Base-by-base conservation (phyloP, 2,329 filamentous ascomycete genomes). In the Ophiostoma triangulosporum region DNA sequence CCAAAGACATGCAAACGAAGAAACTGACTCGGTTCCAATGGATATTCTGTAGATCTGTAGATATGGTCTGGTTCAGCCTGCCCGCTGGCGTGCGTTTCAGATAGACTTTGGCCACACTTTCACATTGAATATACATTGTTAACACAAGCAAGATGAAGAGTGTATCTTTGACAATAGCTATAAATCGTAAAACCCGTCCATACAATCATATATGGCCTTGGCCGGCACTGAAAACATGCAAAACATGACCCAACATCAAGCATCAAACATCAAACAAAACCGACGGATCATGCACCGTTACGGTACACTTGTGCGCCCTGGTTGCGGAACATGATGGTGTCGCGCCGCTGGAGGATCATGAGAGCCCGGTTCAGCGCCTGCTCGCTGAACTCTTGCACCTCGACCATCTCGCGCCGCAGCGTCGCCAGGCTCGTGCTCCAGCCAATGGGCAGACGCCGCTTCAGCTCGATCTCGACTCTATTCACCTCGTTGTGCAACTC, bases 351-450 rank as follows among this genome's bases (percentile, higher is more conserved):
- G 69, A 98, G 69, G 15, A 97, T 79, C 71, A 91, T 82, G 61
- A 98, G 67, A 0, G 91, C 88, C 61, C 91, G 74, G 60, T 90
- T 90, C 29, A 98, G 74, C 15, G 83, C 83, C 65, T 88, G 84
- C 68, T 97, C 93, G 58, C 80, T 88, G 68, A 91, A 97, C 0
- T 88, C 88, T 67, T 90, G 88, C 14, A 85, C 84, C 63, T 95
- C 89, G 5, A 95, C 88, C 74, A 98, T 90, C 66, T 98, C 93
- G 46, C 88, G 78, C 58, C 86, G 80, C 59, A 98, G 70, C 1
- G 88, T 95, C 0, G 87, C 86, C 55, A 97, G 69, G 63, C 86
- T 95, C 1, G 91, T 95, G 64, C 86, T 93, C 88, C 91, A 98
- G 20, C 93, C 93, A 60, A 98, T 93, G 1, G 93, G 90, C 61